These are phyloP conservation scores for Trichomonas gallinae DNA, from an alignment of 208 protist genomes.

Conservation along the genomic window DNA sequence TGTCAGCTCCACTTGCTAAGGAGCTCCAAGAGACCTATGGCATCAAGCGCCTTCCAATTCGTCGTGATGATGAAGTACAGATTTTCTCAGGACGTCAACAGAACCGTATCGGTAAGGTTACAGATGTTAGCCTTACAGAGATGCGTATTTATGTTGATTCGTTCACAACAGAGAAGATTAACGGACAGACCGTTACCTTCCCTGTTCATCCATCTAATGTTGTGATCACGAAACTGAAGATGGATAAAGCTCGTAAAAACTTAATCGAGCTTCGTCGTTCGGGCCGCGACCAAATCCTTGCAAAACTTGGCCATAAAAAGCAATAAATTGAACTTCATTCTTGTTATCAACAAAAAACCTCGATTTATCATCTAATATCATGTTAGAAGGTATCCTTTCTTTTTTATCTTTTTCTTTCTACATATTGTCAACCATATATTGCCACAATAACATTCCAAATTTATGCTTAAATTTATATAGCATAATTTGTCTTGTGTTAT, in stretches of 20 bases:
- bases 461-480: no score
- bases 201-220: conserved; percentile 90
- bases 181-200: conserved; percentile 26
- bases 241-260: conserved; percentile 85
- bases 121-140: background rate
- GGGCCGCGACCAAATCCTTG: background rate
- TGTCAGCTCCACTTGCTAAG: background rate
- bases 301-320: conserved; percentile 5
- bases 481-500: no score
- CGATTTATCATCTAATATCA: no score
- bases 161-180: conserved; percentile 1
- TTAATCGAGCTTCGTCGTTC: conserved; percentile 59
- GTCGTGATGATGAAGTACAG: conserved; percentile 6
- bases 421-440: no score
- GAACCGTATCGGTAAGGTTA: background rate
- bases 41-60: background rate
- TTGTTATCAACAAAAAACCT: no score
- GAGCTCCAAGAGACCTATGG: background rate
- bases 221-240: conserved; percentile 92
- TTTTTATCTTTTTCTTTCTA: no score
- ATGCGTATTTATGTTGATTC: conserved; percentile 11
- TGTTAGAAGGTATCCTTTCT: no score
- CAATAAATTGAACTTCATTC: background rate
- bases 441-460: no score
- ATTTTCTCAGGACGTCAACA: background rate